Evolutionary conservation across 257 asterid genomes (phyloP), one percentile per base, ranked within the genome.

Genomic region (Misopates orontium): DNA sequence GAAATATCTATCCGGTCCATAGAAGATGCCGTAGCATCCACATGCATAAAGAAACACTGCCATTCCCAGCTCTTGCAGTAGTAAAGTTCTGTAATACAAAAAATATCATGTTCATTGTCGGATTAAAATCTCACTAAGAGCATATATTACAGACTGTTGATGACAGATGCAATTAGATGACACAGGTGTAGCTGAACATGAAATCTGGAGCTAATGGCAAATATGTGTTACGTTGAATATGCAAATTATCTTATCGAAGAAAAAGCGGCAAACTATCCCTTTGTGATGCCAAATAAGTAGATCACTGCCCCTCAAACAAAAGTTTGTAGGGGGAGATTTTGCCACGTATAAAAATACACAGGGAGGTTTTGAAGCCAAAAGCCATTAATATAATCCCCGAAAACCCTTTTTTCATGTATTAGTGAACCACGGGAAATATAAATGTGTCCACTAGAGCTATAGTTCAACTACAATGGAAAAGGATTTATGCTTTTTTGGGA

Each of bases 21-120:
- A 73, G 42, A 78, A 60, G 55, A 78, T 36, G 8, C 78, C 86
- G 17, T 73, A 78, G 62, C 75, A 79, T 63, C 85, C 88, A 66
- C 88, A 80, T 0, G 72, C 76, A 48, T 50, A 66, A 41, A 85
- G 84, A 56, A 69, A 76, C 54, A 68, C 57, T 8, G 84, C 83
- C 9, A 76, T 68, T 18, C 53, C 73, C 32, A 82, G 68, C 75
- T 85, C 91, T 19, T 82, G 76, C 9, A 50, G 52, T 11, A 64
- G 76, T 23, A 75, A 8, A 17, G 48, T 75, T 72, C 86, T 80
- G 84, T 17, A 15, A 40, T 18, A 51, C 44, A 19, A 63, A 40
- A 1, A 8, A 0, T 20, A 9, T 39, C 40, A 13, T 17, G 5
- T 42, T 44, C n/a, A 41, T 28, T 28, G 3, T 28, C 36, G 36